Evolutionary conservation across 805 yeast species (phyloP).

Genomic region (Candida stauntonica): DNA sequence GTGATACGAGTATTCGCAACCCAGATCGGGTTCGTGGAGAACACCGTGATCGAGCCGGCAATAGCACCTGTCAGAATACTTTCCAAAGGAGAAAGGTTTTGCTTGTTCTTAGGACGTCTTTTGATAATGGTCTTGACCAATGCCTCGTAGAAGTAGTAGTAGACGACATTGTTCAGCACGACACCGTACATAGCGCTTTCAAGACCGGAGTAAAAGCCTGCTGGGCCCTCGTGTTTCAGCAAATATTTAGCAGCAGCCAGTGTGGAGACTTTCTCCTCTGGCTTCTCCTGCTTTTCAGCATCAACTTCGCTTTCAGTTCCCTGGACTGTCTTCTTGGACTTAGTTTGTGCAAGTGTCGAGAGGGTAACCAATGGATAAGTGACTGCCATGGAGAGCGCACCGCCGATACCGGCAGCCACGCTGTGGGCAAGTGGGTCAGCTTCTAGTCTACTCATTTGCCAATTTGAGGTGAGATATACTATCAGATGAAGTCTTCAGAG

Average conservation of each 20-base stretch:
- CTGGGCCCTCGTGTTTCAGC: constrained; percentile 53
- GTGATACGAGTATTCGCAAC: constrained; percentile 90
- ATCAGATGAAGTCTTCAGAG: no score
- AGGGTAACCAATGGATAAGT: constrained; percentile 88
- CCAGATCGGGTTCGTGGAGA: constrained; percentile 88
- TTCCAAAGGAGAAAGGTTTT: constrained; percentile 20
- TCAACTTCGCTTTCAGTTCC: constrained; percentile 12
- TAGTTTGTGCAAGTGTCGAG: constrained; percentile 87
- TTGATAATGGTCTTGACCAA: constrained; percentile 44
- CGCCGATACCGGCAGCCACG: constrained; percentile 92
- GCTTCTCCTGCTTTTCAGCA: constrained; percentile 12
- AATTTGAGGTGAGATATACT: no score
- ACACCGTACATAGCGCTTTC: constrained; percentile 87
- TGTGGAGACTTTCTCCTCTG: constrained; percentile 22
- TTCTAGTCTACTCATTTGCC: constrained; percentile 23
- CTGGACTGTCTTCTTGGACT: constrained; percentile 27
- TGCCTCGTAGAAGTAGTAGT: constrained; percentile 86
- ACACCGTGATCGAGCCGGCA: constrained; percentile 83
- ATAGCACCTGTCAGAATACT: constrained; percentile 48
- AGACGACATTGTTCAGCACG: constrained; percentile 79
- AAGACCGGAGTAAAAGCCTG: constrained; percentile 77
- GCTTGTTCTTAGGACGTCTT: constrained; percentile 17
- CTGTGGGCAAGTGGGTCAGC: constrained; percentile 61
- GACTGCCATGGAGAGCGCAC: constrained; percentile 78
- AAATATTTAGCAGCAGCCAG: constrained; percentile 43